Evolutionary conservation across 345 rosid genomes (phyloP), one percentile per base, ranked within the genome.

Genomic region (Clarkia xantiana): DNA sequence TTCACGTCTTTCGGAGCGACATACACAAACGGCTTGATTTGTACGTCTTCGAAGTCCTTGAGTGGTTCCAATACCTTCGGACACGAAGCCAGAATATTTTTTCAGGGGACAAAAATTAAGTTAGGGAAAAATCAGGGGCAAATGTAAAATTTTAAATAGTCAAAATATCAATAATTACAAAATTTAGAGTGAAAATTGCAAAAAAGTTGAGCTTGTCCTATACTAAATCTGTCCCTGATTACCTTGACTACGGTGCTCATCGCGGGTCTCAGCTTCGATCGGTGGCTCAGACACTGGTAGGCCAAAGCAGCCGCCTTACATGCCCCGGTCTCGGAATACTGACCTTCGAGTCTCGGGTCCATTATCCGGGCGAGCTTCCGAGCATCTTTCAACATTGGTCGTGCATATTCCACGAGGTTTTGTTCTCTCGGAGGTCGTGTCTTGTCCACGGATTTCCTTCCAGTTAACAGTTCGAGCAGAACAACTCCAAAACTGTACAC

Each of bases 401-500:
- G 51, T 42, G 54, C 55, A 60, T 64, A 62, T 54, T 53, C 68
- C 5, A 62, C 67, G 3, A 67, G 55, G 13, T 47, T 62, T 38
- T 59, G 72, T 17, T 50, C 67, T 51, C 60, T 44, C 11, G 54
- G 51, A 6, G 53, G 51, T 12, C 72, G 60, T 1, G 22, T 59
- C 5, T 45, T 61, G 7, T 67, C 72, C 54, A 67, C 42, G 2
- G 72, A 54, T 1, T 67, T 67, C 42, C 39, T 54, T 0, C 71
- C 71, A 1, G 71, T 62, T 12, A 67, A 40, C 17, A 67, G 23
- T 47, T 67, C 71, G 0, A 67, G 3, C 34, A 67, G 51, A 44
- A 67, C 71, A 2, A 62, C 72, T 4, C 72, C 72, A 22, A 62
- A 67, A 39, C 72, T 63, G 47, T 67, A 67, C 16, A 67, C 72